Percentiles rank a stretch among this genome's conserved stretches.
These are phyloP conservation scores for Fusarium tuaranense DNA, from an alignment of 2,329 filamentous ascomycete genomes.

Conservation along the genomic window DNA sequence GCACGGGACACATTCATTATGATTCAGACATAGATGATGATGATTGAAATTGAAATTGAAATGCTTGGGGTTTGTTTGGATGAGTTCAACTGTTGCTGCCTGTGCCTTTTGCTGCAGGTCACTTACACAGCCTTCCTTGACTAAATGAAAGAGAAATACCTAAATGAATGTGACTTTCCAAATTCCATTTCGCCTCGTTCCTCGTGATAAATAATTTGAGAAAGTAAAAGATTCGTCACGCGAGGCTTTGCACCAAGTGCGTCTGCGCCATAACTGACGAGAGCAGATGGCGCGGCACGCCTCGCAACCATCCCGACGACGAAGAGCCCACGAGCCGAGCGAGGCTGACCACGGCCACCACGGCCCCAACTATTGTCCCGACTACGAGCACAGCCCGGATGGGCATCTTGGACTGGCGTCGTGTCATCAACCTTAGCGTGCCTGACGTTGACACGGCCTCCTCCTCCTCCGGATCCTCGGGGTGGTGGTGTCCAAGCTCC, in stretches of 20 bases:
- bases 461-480: conserved; percentile 6
- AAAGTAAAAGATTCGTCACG: background rate
- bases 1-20: background rate
- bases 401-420: conserved; percentile 5
- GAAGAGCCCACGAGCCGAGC: conserved; percentile 28
- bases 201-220: background rate
- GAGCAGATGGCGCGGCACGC: conserved; percentile 32
- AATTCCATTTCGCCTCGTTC: background rate
- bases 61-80: background rate
- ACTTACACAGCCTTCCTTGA: background rate
- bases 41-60: background rate
- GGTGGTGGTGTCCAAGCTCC: conserved; percentile 45
- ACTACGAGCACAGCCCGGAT: conserved; percentile 37
- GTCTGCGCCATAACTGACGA: conserved; percentile 37
- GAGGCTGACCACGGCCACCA: conserved; percentile 31
- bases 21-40: background rate
- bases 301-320: conserved; percentile 22
- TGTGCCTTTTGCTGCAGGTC: background rate
- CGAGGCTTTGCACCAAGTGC: conserved; percentile 32
- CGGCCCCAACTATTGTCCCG: conserved; percentile 19
- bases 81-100: background rate
- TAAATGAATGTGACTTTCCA: background rate
- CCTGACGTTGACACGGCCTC: conserved; percentile 1
- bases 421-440: conserved; percentile 12
- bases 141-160: background rate